These are phyloP conservation scores for Kodamaea nitidulidarum DNA, from an alignment of 805 yeast genomes.

Conservation along the genomic window DNA sequence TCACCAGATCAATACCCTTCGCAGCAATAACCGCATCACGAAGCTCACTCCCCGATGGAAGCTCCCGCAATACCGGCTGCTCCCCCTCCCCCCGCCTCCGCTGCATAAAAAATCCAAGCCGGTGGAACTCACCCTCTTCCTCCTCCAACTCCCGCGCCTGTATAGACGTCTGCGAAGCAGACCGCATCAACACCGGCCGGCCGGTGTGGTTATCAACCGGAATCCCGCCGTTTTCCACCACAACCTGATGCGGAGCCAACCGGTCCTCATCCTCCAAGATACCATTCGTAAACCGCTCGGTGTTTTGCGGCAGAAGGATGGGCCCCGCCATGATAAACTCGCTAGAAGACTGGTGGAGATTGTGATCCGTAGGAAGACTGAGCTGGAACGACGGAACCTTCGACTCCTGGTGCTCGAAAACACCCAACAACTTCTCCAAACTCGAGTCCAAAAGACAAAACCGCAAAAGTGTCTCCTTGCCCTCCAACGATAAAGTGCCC, in stretches of 20 bases:
- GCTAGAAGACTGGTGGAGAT: slow-evolving; percentile 46
- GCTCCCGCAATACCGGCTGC: slow-evolving; percentile 31
- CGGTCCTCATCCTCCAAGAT: slow-evolving; percentile 3
- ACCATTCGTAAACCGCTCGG: slow-evolving; percentile 15
- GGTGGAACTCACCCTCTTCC: slow-evolving; percentile 90
- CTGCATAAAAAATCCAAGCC: slow-evolving; percentile 77
- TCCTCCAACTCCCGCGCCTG: slow-evolving; percentile 76
- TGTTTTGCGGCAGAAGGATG: slow-evolving; percentile 43
- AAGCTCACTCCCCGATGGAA: slow-evolving; percentile 54
- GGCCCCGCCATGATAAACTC: slow-evolving; percentile 53
- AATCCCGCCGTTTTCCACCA: slow-evolving; percentile 54
- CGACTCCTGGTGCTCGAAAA: slow-evolving; percentile 42
- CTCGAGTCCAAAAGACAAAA: slow-evolving; percentile 54
- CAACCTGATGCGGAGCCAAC: slow-evolving; percentile 66
- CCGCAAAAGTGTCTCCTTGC: slow-evolving; percentile 50
- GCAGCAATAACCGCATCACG: slow-evolving; percentile 66
- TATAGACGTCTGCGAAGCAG: slow-evolving; percentile 58
- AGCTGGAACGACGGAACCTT: not conserved
- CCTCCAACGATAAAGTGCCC: slow-evolving; percentile 49
- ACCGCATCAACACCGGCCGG: slow-evolving; percentile 61
- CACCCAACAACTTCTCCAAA: slow-evolving; percentile 47
- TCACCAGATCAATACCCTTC: slow-evolving; percentile 68
- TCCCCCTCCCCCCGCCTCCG: slow-evolving; percentile 29
- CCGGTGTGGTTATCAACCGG: slow-evolving; percentile 71
- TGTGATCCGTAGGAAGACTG: slow-evolving; percentile 11